A percentile compares a stretch with the other conserved stretches of the same genome.
Evolutionary conservation across 2,329 filamentous ascomycete species (phyloP).

Genomic region (Diaporthe sp.): DNA sequence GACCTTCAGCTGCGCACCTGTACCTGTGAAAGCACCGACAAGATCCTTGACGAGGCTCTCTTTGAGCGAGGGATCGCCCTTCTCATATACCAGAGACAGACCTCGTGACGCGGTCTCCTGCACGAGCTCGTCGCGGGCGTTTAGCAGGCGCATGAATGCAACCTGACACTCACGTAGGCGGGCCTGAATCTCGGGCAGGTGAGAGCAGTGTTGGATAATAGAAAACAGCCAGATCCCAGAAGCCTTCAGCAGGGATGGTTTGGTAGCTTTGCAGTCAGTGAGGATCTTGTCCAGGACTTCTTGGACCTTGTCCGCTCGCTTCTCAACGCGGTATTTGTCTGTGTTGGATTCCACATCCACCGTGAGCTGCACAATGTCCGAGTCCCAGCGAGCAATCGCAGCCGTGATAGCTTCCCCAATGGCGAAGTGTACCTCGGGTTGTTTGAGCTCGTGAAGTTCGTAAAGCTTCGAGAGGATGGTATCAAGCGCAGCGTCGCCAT

Average conservation of each 20-base stretch:
- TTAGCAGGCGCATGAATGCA: constrained; percentile 88
- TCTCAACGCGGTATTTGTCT: constrained; percentile 48
- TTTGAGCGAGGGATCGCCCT: constrained; percentile 84
- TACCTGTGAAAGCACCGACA: constrained; percentile 88
- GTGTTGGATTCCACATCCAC: constrained; percentile 76
- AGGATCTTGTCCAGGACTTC: constrained; percentile 79
- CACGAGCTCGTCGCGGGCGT: constrained; percentile 91
- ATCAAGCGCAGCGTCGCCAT: constrained; percentile 50
- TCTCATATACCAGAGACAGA: constrained; percentile 92
- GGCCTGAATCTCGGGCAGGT: constrained; percentile 79
- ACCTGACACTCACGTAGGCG: constrained; percentile 83
- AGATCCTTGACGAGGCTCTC: constrained; percentile 88
- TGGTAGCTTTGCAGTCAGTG: constrained; percentile 82
- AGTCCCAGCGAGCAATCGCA: constrained; percentile 84
- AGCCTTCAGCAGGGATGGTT: constrained; percentile 90
- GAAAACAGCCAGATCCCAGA: constrained; percentile 96
- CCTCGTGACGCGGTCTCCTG: constrained; percentile 96
- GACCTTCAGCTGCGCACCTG: constrained; percentile 81
- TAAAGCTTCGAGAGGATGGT: constrained; percentile 78
- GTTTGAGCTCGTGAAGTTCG: constrained; percentile 84
- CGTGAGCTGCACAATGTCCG: constrained; percentile 79
- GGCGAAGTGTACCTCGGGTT: constrained; percentile 89
- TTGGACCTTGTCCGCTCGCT: constrained; percentile 58
- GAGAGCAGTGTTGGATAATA: constrained; percentile 89
- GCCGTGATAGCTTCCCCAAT: constrained; percentile 90